phyloP scores from a whole-genome alignment of 2,329 filamentous ascomycete species.

The Paecilomyces formosus region DNA sequence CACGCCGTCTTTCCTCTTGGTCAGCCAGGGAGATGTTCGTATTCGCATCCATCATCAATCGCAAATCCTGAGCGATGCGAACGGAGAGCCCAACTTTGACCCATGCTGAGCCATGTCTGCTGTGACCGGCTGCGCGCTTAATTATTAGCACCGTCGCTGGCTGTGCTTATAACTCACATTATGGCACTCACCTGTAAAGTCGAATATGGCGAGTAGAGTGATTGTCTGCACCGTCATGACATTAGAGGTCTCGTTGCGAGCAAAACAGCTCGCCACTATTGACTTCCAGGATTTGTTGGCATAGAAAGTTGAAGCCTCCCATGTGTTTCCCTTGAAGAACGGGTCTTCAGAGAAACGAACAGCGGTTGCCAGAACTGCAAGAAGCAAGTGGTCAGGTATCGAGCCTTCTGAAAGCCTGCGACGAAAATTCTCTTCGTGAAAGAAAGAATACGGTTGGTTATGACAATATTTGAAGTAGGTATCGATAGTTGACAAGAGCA shows the following conservation, averaged over 20 bases:
- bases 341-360: constrained; percentile 18
- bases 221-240: constrained; percentile 25
- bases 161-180: background rate
- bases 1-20: constrained; percentile 11
- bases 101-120: constrained; percentile 24
- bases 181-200: constrained; percentile 22
- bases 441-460: constrained; percentile 26
- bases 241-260: constrained; percentile 15
- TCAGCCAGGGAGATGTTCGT: constrained; percentile 2
- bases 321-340: constrained; percentile 15
- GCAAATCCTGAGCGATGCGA: constrained; percentile 54
- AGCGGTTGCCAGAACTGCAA: constrained; percentile 25
- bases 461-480: constrained; percentile 21
- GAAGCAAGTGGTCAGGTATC: constrained; percentile 17
- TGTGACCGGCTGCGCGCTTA: constrained; percentile 14
- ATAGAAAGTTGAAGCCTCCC: constrained; percentile 12
- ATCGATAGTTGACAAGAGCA: constrained; percentile 3
- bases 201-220: constrained; percentile 28
- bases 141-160: constrained; percentile 1
- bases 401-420: constrained; percentile 9
- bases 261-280: constrained; percentile 21
- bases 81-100: constrained; percentile 22
- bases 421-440: constrained; percentile 21
- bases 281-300: constrained; percentile 17
- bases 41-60: constrained; percentile 9